Evolutionary conservation across 768 basidiomycete species (phyloP), one percentile per base, ranked within the genome.

Genomic region (Suillus subalutaceus): DNA sequence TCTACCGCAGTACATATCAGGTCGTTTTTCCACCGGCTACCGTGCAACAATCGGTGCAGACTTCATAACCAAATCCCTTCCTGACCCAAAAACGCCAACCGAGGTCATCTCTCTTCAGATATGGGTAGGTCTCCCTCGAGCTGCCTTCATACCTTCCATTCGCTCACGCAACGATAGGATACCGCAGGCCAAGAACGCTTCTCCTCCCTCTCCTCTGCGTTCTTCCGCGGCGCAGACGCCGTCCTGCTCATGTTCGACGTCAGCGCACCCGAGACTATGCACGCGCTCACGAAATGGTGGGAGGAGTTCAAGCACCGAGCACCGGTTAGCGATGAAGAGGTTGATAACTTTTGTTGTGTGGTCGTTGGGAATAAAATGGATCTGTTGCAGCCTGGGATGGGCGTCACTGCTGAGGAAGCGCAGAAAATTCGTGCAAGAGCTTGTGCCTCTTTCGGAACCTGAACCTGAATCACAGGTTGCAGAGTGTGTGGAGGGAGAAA

Each of bases 151-250:
- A 18, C 23, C 70, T 43, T n/a, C n/a, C 32, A 58, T 48, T 23
- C 35, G 16, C 41, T 38, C 60, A 37, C 38, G 15, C 50, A 57
- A 44, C 5, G 26, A 59, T 69, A 93, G 90, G 93, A 94, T 72
- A 94, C 92, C 0, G 91, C 92, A 1, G 93, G 94, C 2, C 94
- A 96, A 74, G 93, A 96, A 72, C 86, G 94, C 6, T 95, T 96
- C 79, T 92, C 92, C 1, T 89, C 85, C 48, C 83, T 95, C 20
- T 92, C 93, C 0, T 81, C 85, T 0, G 92, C 94, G 0, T 95
- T 95, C 78, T 96, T 93, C 70, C 86, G 94, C 7, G 91, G 91
- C 2, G 91, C 93, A 3, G 92, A 94, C 71, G 94, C 93, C 1
- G 92, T 85, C 1, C 67, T 96, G 18, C 84, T 96, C 69, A 86